Conservation (phyloP, 345 rosid species). For the Dovyalis caffra region DNA sequence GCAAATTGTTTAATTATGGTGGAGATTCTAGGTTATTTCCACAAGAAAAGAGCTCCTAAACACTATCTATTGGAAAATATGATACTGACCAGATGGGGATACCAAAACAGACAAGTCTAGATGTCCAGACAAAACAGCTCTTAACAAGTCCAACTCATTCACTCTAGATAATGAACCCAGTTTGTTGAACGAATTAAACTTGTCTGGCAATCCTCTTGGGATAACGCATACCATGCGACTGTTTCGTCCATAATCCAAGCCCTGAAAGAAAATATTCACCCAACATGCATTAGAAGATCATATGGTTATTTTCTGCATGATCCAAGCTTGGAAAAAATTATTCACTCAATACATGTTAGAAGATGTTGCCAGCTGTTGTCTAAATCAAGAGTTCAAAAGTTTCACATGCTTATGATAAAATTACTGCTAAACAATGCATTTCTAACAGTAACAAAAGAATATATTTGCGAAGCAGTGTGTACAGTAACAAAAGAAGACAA, state of each 20-base stretch:
- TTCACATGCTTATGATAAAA: neutral
- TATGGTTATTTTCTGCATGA: too few species aligned
- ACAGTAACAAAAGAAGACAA: too few species aligned
- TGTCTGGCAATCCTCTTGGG: constrained; percentile 51
- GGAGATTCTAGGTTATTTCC: too few species aligned
- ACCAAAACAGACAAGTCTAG: constrained; percentile 54
- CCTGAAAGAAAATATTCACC: constrained; percentile 37
- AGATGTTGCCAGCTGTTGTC: neutral
- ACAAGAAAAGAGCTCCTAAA: too few species aligned
- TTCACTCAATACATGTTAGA: neutral
- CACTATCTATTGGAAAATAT: neutral
- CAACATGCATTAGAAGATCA: neutral
- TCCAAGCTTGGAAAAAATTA: too few species aligned
- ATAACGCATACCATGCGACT: constrained; percentile 47
- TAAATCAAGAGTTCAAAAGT: neutral
- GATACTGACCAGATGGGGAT: constrained; percentile 55
- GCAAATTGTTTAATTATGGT: too few species aligned
- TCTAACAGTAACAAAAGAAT: too few species aligned
- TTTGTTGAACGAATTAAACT: constrained; percentile 43
- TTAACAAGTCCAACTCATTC: constrained; percentile 62
- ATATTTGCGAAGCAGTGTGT: too few species aligned
- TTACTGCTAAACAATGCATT: too few species aligned
- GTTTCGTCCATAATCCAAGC: constrained; percentile 42
- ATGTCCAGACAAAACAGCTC: constrained; percentile 68
- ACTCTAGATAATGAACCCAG: constrained; percentile 54